Base-by-base conservation (phyloP, 139 green algal genomes). In the Tetradesmus obliquus region DNA sequence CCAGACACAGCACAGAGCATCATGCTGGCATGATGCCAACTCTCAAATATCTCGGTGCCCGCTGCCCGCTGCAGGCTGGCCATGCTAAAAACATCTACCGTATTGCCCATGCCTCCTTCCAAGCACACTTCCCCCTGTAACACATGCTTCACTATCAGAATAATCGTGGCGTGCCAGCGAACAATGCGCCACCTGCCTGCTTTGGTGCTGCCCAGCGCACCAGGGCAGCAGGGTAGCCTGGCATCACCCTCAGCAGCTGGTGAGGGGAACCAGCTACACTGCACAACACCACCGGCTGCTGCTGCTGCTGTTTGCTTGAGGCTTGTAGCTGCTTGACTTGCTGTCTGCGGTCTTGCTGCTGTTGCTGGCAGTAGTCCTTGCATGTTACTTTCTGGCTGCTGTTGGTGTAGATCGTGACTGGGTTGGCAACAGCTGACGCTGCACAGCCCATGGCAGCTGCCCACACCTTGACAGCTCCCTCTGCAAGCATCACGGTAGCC, bases 271-370 rank as follows among this genome's bases (percentile, higher is more conserved):
- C 83, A 55, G 57, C 20, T 3, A 79, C 57, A 8, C 24, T 87
- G 55, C 83, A 88, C 83, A 88, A 19, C 20, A 88, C 83, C n/a
- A 88, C 83, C 5, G 57, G 57, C 66, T 19, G 83, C 20, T 5
- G 3, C 20, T 12, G 20, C 17, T 54, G 55, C 1, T 53, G 45
- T 53, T 86, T 66, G 57, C 57, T 66, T 66, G 57, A 8, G 6
- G 45, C 15, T 13, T 24, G n/a, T 22, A 17, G 79, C 79, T 84
- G 79, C 79, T 57, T n/a, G n/a, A n/a, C n/a, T n/a, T n/a, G n/a
- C n/a, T n/a, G n/a, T n/a, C n/a, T n/a, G n/a, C n/a, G n/a, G n/a
- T n/a, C n/a, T n/a, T n/a, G n/a, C n/a, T 85, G 79, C 79, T 62
- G 79, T 62, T 55, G 79, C 2, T 45, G n/a, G n/a, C 83, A 88